Evolutionary conservation across 306 rosid species (phyloP), one percentile per base, ranked within the genome.

Genomic region (Nissolia schottii): DNA sequence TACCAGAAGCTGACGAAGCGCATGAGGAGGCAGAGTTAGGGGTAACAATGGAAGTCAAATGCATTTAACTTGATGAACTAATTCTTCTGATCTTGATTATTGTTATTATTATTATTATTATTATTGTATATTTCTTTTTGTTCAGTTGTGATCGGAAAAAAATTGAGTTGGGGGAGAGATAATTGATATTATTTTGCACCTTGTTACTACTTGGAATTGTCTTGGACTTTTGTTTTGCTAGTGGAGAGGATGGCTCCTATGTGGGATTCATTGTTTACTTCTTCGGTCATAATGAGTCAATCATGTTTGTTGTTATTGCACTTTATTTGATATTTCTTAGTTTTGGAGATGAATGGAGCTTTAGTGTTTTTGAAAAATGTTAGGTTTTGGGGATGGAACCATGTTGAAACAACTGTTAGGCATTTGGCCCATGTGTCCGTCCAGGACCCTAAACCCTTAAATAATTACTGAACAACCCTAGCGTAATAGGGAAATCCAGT

Each of bases 1-100:
- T 88, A 91, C 73, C 81, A 84, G 79, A 91, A 91, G 77, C 75
- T 87, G 16, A 85, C 92, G 71, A 88, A 85, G 81, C 90, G 95
- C 15, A 82, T 88, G 76, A 71, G 85, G 31, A 82, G 92, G 71
- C 85, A 88, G 77, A 76, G 79, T 10, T 37, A 37, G 14, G 38
- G 38, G 38, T 29, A 2, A 31, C 58, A 28, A 43, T 45, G 65
- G 50, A 25, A 70, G 20, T 57, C 50, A 11, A 66, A 19, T 53
- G 49, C 72, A n/a, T 48, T 51, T 37, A 41, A 58, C 73, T 67
- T 41, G 55, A 28, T 38, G 28, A 40, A 25, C 13, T 37, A 37
- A 9, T 37, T 62, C 32, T 23, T 69, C 10, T 13, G 49, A 7
- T 13, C 3, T 22, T 70, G 15, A 48, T 1, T n/a, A n/a, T n/a